phyloP scores from a whole-genome alignment of 805 yeast species.

The Sporopachydermia lactativora region DNA sequence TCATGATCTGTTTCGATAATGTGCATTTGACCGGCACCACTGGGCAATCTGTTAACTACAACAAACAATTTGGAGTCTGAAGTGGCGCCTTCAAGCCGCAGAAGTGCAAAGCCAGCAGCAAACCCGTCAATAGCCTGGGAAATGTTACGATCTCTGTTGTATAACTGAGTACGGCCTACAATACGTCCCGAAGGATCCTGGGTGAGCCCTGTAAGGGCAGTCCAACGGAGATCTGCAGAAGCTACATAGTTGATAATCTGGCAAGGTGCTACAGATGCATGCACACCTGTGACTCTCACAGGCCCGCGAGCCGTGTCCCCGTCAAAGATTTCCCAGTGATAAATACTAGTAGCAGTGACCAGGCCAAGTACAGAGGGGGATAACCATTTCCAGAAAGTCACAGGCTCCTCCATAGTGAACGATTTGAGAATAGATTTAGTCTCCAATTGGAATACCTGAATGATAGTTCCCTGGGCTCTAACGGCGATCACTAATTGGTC shows the following conservation, averaged over 20 bases:
- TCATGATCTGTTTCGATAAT: slow-evolving; percentile 94
- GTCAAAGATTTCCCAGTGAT: slow-evolving; percentile 75
- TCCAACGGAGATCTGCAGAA: slow-evolving; percentile 76
- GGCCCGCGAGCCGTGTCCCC: slow-evolving; percentile 73
- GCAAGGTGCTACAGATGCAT: slow-evolving; percentile 58
- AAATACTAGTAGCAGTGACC: slow-evolving; percentile 64
- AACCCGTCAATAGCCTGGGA: slow-evolving; percentile 98
- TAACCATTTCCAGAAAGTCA: slow-evolving; percentile 94
- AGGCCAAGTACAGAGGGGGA: slow-evolving; percentile 60
- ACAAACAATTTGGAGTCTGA: slow-evolving; percentile 76
- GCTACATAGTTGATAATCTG: slow-evolving; percentile 87
- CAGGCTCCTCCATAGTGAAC: slow-evolving; percentile 74
- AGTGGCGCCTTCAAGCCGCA: slow-evolving; percentile 60
- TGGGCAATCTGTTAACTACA: slow-evolving; percentile 79
- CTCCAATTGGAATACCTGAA: slow-evolving; percentile 74
- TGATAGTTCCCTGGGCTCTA: slow-evolving; percentile 91
- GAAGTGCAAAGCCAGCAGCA: slow-evolving; percentile 76
- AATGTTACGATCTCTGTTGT: slow-evolving; percentile 73
- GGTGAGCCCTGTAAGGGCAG: slow-evolving; percentile 87
- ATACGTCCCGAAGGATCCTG: slow-evolving; percentile 83
- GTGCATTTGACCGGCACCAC: slow-evolving; percentile 72
- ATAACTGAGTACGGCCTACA: slow-evolving; percentile 93
- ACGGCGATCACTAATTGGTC: slow-evolving; percentile 76
- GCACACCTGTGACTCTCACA: slow-evolving; percentile 65
- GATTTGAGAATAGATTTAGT: slow-evolving; percentile 83